phyloP scores from a whole-genome alignment of 106 monocot genomes.

The Phalaenopsis equestris region DNA sequence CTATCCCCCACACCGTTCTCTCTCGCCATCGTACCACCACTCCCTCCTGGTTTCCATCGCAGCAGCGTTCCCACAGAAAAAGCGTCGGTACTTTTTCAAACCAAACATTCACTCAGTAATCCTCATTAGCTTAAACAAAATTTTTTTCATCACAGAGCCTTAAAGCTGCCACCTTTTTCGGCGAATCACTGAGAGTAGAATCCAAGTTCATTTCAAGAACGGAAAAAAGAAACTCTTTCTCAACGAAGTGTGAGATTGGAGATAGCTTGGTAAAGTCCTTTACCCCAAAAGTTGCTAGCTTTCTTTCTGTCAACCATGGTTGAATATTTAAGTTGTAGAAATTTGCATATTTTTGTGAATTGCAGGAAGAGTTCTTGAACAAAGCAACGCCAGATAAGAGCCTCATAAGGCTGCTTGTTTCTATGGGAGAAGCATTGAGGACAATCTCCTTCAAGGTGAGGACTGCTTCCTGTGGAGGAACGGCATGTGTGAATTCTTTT shows the following conservation, averaged over 20 bases:
- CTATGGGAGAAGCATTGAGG: conserved; percentile 91
- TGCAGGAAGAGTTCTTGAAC: conserved; percentile 80
- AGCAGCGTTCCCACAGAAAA: conserved; percentile 14
- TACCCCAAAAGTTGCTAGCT: not conserved
- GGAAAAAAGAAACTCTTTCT: conserved; percentile 17
- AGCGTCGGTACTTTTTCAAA: not conserved
- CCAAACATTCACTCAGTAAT: not conserved
- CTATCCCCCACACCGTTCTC: conserved; percentile 23
- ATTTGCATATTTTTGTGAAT: not conserved
- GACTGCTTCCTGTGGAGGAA: conserved; percentile 87
- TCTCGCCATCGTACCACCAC: conserved; percentile 16
- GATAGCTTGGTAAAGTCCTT: conserved; percentile 38
- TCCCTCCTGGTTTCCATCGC: conserved; percentile 13
- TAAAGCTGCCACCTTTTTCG: conserved; percentile 51
- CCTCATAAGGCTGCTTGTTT: conserved; percentile 75
- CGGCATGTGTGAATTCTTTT: conserved; percentile 91
- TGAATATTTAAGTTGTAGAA: not conserved
- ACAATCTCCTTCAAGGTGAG: conserved; percentile 95
- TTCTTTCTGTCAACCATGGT: not conserved
- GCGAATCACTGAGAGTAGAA: conserved; percentile 45
- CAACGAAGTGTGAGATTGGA: conserved; percentile 80
- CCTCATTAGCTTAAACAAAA: not conserved
- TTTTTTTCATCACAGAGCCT: conserved; percentile 21
- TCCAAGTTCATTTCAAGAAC: conserved; percentile 12
- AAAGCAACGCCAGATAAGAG: conserved; percentile 92